These are phyloP conservation scores for Leccinum disarticulatum DNA, from an alignment of 768 basidiomycete genomes.

Conservation along the genomic window DNA sequence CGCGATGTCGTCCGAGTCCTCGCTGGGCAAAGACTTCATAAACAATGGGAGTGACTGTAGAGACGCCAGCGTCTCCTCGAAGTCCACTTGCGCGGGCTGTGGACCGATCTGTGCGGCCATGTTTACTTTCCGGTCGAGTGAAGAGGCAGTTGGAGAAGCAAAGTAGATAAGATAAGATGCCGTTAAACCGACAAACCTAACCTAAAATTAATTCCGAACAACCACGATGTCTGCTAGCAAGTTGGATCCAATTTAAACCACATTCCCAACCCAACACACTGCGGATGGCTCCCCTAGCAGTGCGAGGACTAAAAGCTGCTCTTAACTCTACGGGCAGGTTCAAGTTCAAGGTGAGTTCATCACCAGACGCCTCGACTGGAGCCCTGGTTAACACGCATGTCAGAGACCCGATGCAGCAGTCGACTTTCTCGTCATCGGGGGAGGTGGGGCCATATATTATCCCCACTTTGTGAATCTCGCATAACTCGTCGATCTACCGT, in stretches of 20 bases:
- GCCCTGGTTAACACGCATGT: neutral
- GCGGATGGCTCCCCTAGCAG: slow-evolving; percentile 32
- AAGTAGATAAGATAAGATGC: slow-evolving; percentile 23
- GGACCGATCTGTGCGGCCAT: slow-evolving; percentile 29
- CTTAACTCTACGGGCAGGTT: slow-evolving; percentile 61
- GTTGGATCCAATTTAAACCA: neutral
- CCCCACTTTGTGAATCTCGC: neutral
- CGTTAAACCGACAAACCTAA: neutral
- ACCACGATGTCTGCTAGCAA: neutral
- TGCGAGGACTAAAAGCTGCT: slow-evolving; percentile 55
- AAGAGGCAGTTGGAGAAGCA: no score
- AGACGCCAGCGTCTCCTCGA: slow-evolving; percentile 39
- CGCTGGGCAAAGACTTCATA: slow-evolving; percentile 83
- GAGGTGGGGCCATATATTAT: slow-evolving; percentile 47
- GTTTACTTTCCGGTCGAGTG: neutral
- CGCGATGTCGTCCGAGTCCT: slow-evolving; percentile 58
- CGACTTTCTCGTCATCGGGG: slow-evolving; percentile 88
- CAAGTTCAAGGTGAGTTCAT: slow-evolving; percentile 55
- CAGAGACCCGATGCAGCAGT: slow-evolving; percentile 69
- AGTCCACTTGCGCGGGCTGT: slow-evolving; percentile 19
- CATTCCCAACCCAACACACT: neutral
- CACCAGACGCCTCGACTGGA: neutral
- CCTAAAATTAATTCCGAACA: neutral
- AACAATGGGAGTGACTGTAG: slow-evolving; percentile 83
- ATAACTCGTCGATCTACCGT: neutral